Base-by-base conservation (phyloP, 371 early-diverging fungal species). In the Mortierella sp. region DNA sequence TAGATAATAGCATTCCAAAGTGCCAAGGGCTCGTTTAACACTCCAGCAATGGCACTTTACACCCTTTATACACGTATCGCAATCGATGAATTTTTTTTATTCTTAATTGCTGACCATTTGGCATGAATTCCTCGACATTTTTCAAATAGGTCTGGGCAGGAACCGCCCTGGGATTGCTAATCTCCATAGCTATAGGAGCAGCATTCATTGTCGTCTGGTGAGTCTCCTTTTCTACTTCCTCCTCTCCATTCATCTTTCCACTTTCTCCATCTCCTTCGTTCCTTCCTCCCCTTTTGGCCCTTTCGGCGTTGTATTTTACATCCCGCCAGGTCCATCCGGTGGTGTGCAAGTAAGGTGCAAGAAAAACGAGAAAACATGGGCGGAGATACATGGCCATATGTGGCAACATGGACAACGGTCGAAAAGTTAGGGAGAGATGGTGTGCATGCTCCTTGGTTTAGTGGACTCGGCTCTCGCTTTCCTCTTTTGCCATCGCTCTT, bases 151-250 rank as follows among this genome's bases (percentile, higher is more conserved):
- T 81, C 49, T 80, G 84, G 84, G 78, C 72, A n/a, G 81, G 84
- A 12, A 81, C 81, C 0, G 54, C 32, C 18, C 29, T 84, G 32
- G 84, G 84, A 18, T 68, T 81, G 38, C 1, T 72, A 51, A 75
- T 81, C 73, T 84, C 84, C n/a, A 51, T 84, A 35, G 81, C 78
- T 29, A 81, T 84, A n/a, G 84, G 84, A 60, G 78, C 81, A 27
- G 81, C 84, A 44, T 84, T 84, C 70, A 80, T 84, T 71, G 75
- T 78, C 11, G 74, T 81, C 44, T 84, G 79, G 83, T 83, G 79
- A 74, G 83, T 46, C 32, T 65, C 24, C 49, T 6, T 27, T 51
- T 70, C 48, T 38, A 43, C 60, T 32, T 65, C 38, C 41, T 70
- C 32, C 27, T 32, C 43, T 46, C 41, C 7, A 16, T 58, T 58